These are phyloP conservation scores for Cladosporium sp. DNA, from an alignment of 2,329 filamentous ascomycete genomes.

Conservation along the genomic window DNA sequence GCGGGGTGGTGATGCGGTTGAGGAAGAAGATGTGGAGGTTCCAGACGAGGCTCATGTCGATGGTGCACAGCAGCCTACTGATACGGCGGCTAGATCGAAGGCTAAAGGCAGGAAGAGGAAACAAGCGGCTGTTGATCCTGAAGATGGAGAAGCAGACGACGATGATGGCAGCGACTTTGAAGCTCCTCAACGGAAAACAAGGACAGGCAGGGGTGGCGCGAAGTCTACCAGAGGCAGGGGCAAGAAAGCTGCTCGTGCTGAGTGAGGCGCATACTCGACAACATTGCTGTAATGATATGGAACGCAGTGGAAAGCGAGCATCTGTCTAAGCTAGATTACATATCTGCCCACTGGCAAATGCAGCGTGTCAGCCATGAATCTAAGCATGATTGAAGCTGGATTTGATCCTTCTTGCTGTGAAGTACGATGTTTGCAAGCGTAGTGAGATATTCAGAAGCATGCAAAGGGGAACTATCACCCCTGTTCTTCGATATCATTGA, in stretches of 20 bases:
- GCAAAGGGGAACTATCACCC: no score
- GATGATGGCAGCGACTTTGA: slow-evolving; percentile 19
- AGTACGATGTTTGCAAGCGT: no score
- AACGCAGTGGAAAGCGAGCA: background rate
- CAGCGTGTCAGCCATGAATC: no score
- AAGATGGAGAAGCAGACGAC: slow-evolving; percentile 7
- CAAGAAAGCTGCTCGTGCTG: slow-evolving; percentile 11
- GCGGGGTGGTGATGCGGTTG: slow-evolving; percentile 11
- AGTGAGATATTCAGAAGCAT: no score
- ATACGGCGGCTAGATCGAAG: background rate
- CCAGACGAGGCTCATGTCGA: background rate
- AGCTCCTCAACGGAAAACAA: slow-evolving; percentile 6
- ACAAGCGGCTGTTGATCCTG: background rate
- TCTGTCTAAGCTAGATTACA: no score
- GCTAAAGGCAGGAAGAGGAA: slow-evolving; percentile 3
- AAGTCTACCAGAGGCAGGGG: slow-evolving; percentile 3
- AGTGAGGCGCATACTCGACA: background rate
- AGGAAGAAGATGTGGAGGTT: slow-evolving; percentile 4
- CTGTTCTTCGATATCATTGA: no score
- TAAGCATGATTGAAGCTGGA: no score
- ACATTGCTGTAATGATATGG: background rate
- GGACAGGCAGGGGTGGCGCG: slow-evolving; percentile 15
- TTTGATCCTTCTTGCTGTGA: no score
- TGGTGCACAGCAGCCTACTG: background rate
- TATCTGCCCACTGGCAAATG: no score